These are phyloP conservation scores for Candida multigemmis DNA, from an alignment of 805 yeast species.

Conservation along the genomic window DNA sequence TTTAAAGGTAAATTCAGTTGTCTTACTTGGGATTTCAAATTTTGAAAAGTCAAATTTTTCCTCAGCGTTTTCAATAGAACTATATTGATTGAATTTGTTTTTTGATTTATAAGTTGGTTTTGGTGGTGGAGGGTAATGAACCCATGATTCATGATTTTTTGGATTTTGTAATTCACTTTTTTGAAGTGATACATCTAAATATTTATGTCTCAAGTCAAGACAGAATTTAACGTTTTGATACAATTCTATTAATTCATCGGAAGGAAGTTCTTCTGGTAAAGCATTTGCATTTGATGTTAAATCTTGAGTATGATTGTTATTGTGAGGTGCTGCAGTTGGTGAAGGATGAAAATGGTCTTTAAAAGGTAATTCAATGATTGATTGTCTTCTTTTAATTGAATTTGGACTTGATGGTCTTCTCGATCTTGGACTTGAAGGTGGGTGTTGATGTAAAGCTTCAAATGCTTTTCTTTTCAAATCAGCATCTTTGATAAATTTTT, in stretches of 20 bases:
- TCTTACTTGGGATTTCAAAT: conserved; percentile 45
- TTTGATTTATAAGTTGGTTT: conserved; percentile 71
- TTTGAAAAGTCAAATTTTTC: conserved; percentile 50
- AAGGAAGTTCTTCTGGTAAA: conserved; percentile 44
- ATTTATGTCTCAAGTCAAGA: conserved; percentile 66
- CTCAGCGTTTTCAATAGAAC: conserved; percentile 25
- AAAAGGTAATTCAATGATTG: conserved; percentile 30
- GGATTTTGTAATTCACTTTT: conserved; percentile 66
- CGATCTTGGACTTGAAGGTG: conserved; percentile 2
- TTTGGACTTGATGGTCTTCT: conserved; percentile 6
- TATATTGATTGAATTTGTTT: conserved; percentile 39
- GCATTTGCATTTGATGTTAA: conserved; percentile 6
- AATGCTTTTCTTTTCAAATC: conserved; percentile 60
- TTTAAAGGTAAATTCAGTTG: conserved; percentile 29
- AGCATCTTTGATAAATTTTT: conserved; percentile 51
- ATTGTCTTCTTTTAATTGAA: conserved; percentile 19
- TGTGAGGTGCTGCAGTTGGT: conserved; percentile 7
- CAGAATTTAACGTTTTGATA: conserved; percentile 57
- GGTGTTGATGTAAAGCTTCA: conserved; percentile 28
- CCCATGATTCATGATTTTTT: conserved; percentile 66
- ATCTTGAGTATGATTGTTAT: conserved; percentile 3
- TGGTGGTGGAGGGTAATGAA: conserved; percentile 88
- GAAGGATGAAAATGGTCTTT: conserved; percentile 7
- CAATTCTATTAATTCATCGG: conserved; percentile 58
- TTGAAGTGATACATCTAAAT: conserved; percentile 66